Base-by-base conservation (phyloP, 768 basidiomycete genomes). In the Clitopilus passeckerianus region DNA sequence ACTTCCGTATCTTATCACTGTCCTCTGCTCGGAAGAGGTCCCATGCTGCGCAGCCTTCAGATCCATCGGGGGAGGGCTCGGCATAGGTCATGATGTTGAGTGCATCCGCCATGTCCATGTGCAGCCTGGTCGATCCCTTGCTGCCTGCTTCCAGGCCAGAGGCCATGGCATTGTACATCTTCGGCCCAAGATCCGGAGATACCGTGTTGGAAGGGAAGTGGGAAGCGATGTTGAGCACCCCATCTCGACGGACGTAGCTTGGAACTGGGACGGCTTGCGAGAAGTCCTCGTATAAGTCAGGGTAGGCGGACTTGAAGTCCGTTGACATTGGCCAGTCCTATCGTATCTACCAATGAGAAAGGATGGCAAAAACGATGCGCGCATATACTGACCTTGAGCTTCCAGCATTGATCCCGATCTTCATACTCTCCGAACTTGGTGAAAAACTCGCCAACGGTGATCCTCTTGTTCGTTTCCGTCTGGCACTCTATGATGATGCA, bases 41-140 rank as follows among this genome's bases (percentile, higher is more conserved):
- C 95, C 95, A 98, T 0, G 86, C 89, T 0, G 95, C 95, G 64
- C 82, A 85, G 3, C 95, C 95, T 2, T 82, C 80, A 5, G 82
- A 80, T 33, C 88, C 85, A 20, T 87, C 79, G 9, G 75, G 68
- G 52, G 78, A 72, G 1, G 71, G 66, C 8, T 80, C 77, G 10
- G 93, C 83, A 69, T 86, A 86, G 1, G 90, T 80, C 90, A 96
- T 90, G 62, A 96, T 80, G 71, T 97, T 97, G 61, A 96, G 75
- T 2, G 94, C 94, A 65, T 94, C 93, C 0, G 90, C 90, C 83
- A 94, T 91, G 70, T 93, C 92, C 90, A 95, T 93, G 65, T 96
- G 95, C 58, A 96, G 72, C 59, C 90, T 79, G 6, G 94, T 96
- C 22, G 91, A 87, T 4, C 94, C 94, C 67, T 89, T 87, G 67